Evolutionary conservation across 805 yeast species (phyloP).

Genomic region (Kazachstania martiniae): DNA sequence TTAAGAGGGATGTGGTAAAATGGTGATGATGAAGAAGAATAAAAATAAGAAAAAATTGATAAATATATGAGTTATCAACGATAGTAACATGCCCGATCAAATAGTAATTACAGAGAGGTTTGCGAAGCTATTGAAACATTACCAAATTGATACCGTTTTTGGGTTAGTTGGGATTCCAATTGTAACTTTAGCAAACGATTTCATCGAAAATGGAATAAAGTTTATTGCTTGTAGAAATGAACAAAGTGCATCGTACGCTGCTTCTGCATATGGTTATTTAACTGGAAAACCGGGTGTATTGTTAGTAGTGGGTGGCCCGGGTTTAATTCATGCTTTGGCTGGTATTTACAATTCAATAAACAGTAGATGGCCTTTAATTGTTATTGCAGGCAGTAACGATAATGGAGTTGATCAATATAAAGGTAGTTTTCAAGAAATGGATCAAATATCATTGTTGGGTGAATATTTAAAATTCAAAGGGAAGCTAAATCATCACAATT

Average conservation of each 20-base stretch:
- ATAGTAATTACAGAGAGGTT: slow-evolving; percentile 20
- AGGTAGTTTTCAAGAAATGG: slow-evolving; percentile 66
- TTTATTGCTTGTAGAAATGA: slow-evolving; percentile 59
- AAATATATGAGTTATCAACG: too few species aligned
- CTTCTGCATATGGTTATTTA: slow-evolving; percentile 57
- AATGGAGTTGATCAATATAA: slow-evolving; percentile 36
- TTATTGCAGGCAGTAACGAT: slow-evolving; percentile 49
- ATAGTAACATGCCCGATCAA: background rate
- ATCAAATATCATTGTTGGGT: slow-evolving; percentile 43
- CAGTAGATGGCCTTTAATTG: slow-evolving; percentile 56
- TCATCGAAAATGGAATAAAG: slow-evolving; percentile 40
- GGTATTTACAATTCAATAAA: slow-evolving; percentile 53
- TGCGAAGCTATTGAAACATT: slow-evolving; percentile 35
- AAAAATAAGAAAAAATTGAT: too few species aligned
- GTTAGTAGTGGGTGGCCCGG: slow-evolving; percentile 70
- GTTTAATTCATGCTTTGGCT: slow-evolving; percentile 54
- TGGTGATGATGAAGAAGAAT: too few species aligned
- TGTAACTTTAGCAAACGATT: slow-evolving; percentile 56
- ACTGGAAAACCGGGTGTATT: slow-evolving; percentile 57
- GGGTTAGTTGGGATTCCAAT: slow-evolving; percentile 73
- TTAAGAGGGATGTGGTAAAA: too few species aligned
- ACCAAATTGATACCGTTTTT: slow-evolving; percentile 48
- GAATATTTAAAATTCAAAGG: slow-evolving; percentile 43
- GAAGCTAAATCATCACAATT: slow-evolving; percentile 14
- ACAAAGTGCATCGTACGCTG: slow-evolving; percentile 69